phyloP scores from a whole-genome alignment of 345 rosid species.

The Carallia brachiata region DNA sequence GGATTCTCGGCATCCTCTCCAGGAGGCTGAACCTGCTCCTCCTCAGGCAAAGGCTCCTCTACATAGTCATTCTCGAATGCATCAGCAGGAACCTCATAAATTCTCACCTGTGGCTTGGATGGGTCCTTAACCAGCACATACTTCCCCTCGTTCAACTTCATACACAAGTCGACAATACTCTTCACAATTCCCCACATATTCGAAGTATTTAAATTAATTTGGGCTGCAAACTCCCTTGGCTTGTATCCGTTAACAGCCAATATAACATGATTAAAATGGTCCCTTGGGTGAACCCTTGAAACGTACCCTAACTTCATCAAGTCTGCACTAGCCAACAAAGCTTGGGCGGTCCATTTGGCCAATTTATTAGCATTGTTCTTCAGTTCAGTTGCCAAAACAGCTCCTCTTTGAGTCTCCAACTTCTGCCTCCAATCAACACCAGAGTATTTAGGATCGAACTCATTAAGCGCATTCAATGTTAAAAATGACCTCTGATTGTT shows the following conservation, averaged over 20 bases:
- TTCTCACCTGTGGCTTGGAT: slow-evolving; percentile 90
- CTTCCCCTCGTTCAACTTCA: slow-evolving; percentile 91
- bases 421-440: slow-evolving; percentile 99
- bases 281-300: slow-evolving; percentile 96
- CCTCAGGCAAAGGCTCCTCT: slow-evolving; percentile 93
- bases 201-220: slow-evolving; percentile 78
- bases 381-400: slow-evolving; percentile 91
- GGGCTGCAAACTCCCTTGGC: slow-evolving; percentile 86
- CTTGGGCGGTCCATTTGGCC: slow-evolving; percentile 98
- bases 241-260: slow-evolving; percentile 85
- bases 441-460: slow-evolving; percentile 93
- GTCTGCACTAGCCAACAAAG: slow-evolving; percentile 86
- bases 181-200: slow-evolving; percentile 99
- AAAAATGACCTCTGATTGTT: slow-evolving; percentile 76
- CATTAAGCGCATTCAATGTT: slow-evolving; percentile 90
- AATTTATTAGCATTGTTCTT: slow-evolving; percentile 94
- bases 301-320: slow-evolving; percentile 98
- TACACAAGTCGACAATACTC: slow-evolving; percentile 90
- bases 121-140: slow-evolving; percentile 96
- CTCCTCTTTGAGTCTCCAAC: slow-evolving; percentile 97
- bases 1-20: slow-evolving; percentile 55
- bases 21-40: slow-evolving; percentile 84
- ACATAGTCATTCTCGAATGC: slow-evolving; percentile 98
- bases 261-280: slow-evolving; percentile 93
- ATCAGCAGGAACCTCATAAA: slow-evolving; percentile 95